Evolutionary conservation across 2,329 filamentous ascomycete genomes (phyloP), one percentile per base, ranked within the genome.

Genomic region (Nothomitra cinnamomea): DNA sequence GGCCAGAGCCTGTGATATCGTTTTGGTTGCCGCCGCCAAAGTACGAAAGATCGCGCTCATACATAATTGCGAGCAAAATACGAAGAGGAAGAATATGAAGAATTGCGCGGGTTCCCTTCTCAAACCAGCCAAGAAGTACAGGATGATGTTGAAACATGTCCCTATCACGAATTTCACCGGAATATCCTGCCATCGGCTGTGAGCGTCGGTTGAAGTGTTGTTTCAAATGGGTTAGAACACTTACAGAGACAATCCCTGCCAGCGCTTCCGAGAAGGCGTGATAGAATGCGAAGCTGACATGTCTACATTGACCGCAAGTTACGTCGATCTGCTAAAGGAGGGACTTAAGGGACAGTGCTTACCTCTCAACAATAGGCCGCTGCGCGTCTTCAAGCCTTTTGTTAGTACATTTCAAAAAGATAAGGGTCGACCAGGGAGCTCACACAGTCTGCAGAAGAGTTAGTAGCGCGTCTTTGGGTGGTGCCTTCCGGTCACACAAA

Each of bases 1-100:
- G 1, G 73, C 69, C 66, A 85, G 77, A 1, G 83, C 82, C 40
- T 80, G 76, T 21, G 82, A 77, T 1, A 85, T 68, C 0, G 76
- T 77, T 22, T 74, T 73, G 13, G 78, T 81, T 21, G 76, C 63
- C 0, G 78, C 73, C 0, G 77, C 78, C 21, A 83, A 69, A 10
- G 74, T 75, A 12, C 80, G 70, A 60, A 80, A 82, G 24, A 82
- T 69, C 0, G 74, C 70, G 7, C 75, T 76, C 65, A 82, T 76
- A 17, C 69, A 68, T 56, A 83, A 71, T 0, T 74, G 80, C 12
- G 73, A 72, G 0, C 74, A 65, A 64, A 78, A 81, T 0, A 78
- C 73, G 57, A 84, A 78, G 1, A 83, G 64, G 56, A 78, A 74
- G 59, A 78, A 77, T 53, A 82, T 80, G 62, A 82, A 85, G 63